These are phyloP conservation scores for Casaregolazyma lundiana DNA, from an alignment of 1,139 yeast genomes.

Conservation along the genomic window DNA sequence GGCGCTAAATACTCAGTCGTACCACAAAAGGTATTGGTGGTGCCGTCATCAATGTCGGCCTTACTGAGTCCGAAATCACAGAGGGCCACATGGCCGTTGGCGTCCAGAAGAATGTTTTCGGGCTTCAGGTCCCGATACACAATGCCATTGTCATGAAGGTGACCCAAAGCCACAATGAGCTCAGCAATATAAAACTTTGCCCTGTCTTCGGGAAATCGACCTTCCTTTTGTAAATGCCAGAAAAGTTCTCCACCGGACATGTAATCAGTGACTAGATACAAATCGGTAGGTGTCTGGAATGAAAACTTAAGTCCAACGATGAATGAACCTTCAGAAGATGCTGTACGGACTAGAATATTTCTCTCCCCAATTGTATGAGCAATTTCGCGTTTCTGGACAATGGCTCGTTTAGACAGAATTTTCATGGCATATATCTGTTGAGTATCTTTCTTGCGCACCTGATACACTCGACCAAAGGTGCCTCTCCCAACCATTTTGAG, in stretches of 20 bases:
- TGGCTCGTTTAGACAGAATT: slow-evolving; percentile 86
- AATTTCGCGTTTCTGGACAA: slow-evolving; percentile 92
- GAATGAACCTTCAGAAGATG: slow-evolving; percentile 76
- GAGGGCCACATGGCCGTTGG: slow-evolving; percentile 92
- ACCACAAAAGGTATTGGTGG: slow-evolving; percentile 96
- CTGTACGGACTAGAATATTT: slow-evolving; percentile 85
- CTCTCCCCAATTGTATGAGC: slow-evolving; percentile 98
- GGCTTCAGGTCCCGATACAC: slow-evolving; percentile 95
- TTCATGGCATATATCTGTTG: slow-evolving; percentile 95
- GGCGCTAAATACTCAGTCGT: slow-evolving; percentile 97
- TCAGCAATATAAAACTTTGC: slow-evolving; percentile 97
- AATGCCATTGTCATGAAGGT: slow-evolving; percentile 85
- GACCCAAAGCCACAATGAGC: slow-evolving; percentile 84
- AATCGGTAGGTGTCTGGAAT: slow-evolving; percentile 88
- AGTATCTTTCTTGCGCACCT: slow-evolving; percentile 86
- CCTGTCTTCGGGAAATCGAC: slow-evolving; percentile 84
- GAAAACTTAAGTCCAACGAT: slow-evolving; percentile 93
- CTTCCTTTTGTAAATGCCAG: slow-evolving; percentile 96
- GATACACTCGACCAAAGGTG: slow-evolving; percentile 95
- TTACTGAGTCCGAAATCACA: slow-evolving; percentile 97
- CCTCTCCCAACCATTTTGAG: slow-evolving; percentile 89
- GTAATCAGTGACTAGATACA: slow-evolving; percentile 90
- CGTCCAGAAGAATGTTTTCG: slow-evolving; percentile 87
- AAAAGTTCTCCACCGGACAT: slow-evolving; percentile 98
- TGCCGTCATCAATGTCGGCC: slow-evolving; percentile 85